Base-by-base conservation (phyloP, 108 stramenopile genomes). In the Cyclostephanos tholiformis region DNA sequence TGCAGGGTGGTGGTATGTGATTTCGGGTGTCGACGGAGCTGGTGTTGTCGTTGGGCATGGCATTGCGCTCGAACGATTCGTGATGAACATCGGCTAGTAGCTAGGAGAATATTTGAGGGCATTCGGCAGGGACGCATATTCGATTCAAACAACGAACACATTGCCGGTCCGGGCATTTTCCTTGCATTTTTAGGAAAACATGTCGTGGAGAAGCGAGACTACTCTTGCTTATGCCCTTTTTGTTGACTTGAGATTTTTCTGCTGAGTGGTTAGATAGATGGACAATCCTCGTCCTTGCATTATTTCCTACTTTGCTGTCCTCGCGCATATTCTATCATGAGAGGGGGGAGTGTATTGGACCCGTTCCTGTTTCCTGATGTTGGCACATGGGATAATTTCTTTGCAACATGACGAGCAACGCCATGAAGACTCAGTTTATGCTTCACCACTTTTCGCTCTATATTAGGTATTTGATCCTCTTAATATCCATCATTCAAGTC, bases 1-100 rank as follows among this genome's bases (percentile, higher is more conserved):
- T 78, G 94, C 94, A n/a, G 94, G 94, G 58, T 95, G 94, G 94
- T 95, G 93, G 93, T 94, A 87, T 56, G 93, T 84, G 12, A 17
- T 29, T 26, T 32, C 48, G 61, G 51, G 10, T 38, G 17, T 44
- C 27, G 30, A 65, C 19, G 51, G 41, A 41, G 4, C 41, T 41
- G 8, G 12, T 12, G 41, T 41, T 41, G 41, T 32, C 4, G 32
- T 2, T 2, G 3, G 41, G 41, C 41, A 0, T 41, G 41, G 41
- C 41, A 41, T 41, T 41, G 9, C 32, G 32, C 41, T 41, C 36
- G 41, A 41, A 41, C 41, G 9, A 12, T 41, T 41, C 8, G 41
- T 41, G 41, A 41, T 41, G 0, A 9, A 41, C 3, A 41, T 41
- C 41, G 12, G 41, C 12, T 12, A 41, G 41, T 3, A 41, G 41